Evolutionary conservation across 352 stramenopile genomes (phyloP), one percentile per base, ranked within the genome.

Genomic region (Phytophthora chlamydospora): DNA sequence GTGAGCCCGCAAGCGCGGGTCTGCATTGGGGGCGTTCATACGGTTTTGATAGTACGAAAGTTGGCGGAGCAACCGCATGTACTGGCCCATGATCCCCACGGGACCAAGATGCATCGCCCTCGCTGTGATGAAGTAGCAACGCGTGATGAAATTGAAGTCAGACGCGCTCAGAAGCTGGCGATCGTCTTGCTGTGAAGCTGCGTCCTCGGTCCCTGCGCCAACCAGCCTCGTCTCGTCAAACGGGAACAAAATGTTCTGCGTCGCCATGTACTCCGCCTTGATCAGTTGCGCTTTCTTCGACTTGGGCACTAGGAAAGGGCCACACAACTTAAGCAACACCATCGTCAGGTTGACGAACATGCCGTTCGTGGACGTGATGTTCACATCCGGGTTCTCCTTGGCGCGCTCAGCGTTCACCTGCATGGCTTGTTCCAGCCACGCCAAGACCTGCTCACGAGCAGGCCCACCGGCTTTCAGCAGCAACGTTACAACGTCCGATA

Each of bases 111-210:
- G 93, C 39, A 99, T 68, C 1, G 91, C 83, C 17, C 96, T 80
- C 38, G 92, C 93, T 11, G 91, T 97, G 40, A 98, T 85, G 66
- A 99, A 99, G 68, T 98, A 99, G 61, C 90, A 98, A 35, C 97
- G 84, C 10, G 97, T 97, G 69, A 99, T 97, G 67, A 99, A 99
- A 62, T 95, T 97, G 71, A 98, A 98, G 24, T 97, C 68, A 2
- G 58, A 58, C 0, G 59, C 43, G n/a, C 62, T 62, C 8, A 33
- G 47, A 2, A 43, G 17, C 14, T 73, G 54, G 13, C 71, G 58
- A 60, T 75, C 61, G 7, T 80, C 54, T 32, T 73, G 57, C 12
- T 58, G 44, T 1, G 41, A 14, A 27, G 27, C 35, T 24, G 50
- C 24, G 48, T 57, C 42, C 14, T 60, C 35, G 59, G 51, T 40